Evolutionary conservation across 23 red algal genomes (phyloP).

Genomic region (Gracilariopsis chorda): DNA sequence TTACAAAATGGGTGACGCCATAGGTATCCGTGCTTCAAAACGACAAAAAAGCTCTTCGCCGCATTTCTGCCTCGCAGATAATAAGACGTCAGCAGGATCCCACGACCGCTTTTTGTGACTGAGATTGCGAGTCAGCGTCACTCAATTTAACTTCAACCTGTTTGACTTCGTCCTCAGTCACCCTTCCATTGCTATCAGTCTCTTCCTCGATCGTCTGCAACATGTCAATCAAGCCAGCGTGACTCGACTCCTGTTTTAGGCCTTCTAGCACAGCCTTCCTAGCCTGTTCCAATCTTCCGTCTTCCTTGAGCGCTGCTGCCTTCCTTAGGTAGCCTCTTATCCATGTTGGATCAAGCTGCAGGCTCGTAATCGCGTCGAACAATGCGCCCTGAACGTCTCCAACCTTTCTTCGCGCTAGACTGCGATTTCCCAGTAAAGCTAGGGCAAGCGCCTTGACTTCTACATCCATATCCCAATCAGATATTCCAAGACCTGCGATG

Average conservation of each 20-base stretch:
- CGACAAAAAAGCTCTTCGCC: too few species aligned
- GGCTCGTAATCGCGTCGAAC: constrained; percentile 39
- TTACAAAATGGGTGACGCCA: too few species aligned
- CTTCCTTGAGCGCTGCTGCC: constrained; percentile 46
- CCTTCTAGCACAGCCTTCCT: constrained; percentile 16
- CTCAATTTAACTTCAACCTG: not conserved
- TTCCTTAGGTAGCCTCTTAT: constrained; percentile 69
- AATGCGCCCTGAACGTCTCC: constrained; percentile 43
- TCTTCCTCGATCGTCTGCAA: constrained; percentile 26
- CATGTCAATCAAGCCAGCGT: constrained; percentile 57
- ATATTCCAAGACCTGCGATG: constrained; percentile 2
- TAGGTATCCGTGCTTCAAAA: too few species aligned
- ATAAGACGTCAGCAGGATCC: constrained; percentile 12
- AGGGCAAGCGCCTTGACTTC: constrained; percentile 43
- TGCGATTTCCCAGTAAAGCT: constrained; percentile 60
- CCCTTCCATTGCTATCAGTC: not conserved
- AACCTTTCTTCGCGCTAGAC: constrained; percentile 34
- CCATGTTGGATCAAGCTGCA: constrained; percentile 62
- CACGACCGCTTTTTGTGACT: not conserved
- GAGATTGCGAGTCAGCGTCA: not conserved
- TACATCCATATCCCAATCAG: constrained; percentile 36
- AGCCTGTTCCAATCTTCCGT: constrained; percentile 39
- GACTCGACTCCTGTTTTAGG: constrained; percentile 31
- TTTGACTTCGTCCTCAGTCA: not conserved
- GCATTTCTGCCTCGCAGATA: too few species aligned